These are phyloP conservation scores for Neurospora sp. DNA, from an alignment of 495 filamentous ascomycete genomes.

Conservation along the genomic window DNA sequence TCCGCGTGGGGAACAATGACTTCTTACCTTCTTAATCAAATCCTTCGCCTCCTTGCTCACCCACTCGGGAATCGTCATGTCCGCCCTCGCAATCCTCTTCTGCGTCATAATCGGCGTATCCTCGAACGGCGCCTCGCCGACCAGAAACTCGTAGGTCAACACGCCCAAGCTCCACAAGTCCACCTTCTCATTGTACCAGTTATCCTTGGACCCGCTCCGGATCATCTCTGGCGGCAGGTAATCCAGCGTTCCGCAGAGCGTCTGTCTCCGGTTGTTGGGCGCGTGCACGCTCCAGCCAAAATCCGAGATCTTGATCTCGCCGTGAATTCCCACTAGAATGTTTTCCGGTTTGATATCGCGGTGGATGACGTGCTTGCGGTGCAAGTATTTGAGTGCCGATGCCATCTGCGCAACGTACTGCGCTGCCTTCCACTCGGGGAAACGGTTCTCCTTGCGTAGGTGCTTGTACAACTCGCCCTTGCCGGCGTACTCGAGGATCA, in stretches of 20 bases:
- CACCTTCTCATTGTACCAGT: slow-evolving; percentile 88
- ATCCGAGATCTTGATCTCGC: slow-evolving; percentile 97
- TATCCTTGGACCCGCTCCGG: slow-evolving; percentile 63
- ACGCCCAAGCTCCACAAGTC: slow-evolving; percentile 95
- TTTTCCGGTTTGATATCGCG: slow-evolving; percentile 99
- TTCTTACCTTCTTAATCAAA: slow-evolving; percentile 73
- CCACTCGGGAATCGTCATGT: slow-evolving; percentile 87
- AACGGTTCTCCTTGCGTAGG: slow-evolving; percentile 73
- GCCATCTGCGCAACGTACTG: slow-evolving; percentile 99
- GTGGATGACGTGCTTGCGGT: slow-evolving; percentile 98
- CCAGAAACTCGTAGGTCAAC: slow-evolving; percentile 90
- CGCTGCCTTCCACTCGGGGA: slow-evolving; percentile 93
- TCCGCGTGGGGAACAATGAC: slow-evolving; percentile 7
- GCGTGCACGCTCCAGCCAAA: slow-evolving; percentile 99
- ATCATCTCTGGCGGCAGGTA: slow-evolving; percentile 98
- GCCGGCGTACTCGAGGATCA: slow-evolving; percentile 92
- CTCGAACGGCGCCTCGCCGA: slow-evolving; percentile 93
- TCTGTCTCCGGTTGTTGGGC: slow-evolving; percentile 85
- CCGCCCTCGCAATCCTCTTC: slow-evolving; percentile 73
- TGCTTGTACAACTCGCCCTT: slow-evolving; percentile 97
- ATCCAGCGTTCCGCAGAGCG: slow-evolving; percentile 95
- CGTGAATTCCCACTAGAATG: slow-evolving; percentile 93
- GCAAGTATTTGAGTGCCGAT: slow-evolving; percentile 78
- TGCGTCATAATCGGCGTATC: slow-evolving; percentile 94
- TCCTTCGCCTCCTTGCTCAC: slow-evolving; percentile 87